phyloP scores from a whole-genome alignment of 306 rosid genomes.

The Fagus crenata region DNA sequence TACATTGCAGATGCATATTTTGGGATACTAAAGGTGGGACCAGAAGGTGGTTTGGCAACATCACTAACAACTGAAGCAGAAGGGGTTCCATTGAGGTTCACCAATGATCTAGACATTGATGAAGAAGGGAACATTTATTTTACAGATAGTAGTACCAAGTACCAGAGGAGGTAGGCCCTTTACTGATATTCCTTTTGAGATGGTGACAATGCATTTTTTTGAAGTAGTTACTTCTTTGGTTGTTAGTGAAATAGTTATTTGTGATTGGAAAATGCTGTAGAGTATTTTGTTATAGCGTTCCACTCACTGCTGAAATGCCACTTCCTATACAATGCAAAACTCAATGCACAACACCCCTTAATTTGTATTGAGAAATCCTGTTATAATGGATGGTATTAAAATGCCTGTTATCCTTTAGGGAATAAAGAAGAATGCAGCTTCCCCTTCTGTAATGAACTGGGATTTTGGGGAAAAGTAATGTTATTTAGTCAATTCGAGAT shows the following conservation, averaged over 20 bases:
- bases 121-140: conserved; percentile 81
- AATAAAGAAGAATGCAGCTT: neutral
- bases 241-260: neutral
- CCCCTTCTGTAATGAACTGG: neutral
- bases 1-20: conserved; percentile 91
- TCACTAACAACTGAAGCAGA: conserved; percentile 78
- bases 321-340: neutral
- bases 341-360: conserved; percentile 3
- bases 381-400: neutral
- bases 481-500: no score
- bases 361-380: neutral
- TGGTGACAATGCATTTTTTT: neutral
- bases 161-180: conserved; percentile 65
- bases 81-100: conserved; percentile 69
- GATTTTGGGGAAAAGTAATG: no score
- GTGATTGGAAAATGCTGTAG: conserved; percentile 17
- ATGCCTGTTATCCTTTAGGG: neutral
- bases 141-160: conserved; percentile 72
- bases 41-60: conserved; percentile 88
- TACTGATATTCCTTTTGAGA: conserved; percentile 17
- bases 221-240: conserved; percentile 22
- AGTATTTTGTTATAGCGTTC: conserved; percentile 2
- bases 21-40: conserved; percentile 84
- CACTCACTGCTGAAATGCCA: neutral
- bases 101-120: conserved; percentile 87